Percentiles rank a stretch among this genome's conserved stretches.
These are phyloP conservation scores for Xenosphaeropsis pyriputrescens DNA, from an alignment of 2,329 filamentous ascomycete genomes.

Conservation along the genomic window DNA sequence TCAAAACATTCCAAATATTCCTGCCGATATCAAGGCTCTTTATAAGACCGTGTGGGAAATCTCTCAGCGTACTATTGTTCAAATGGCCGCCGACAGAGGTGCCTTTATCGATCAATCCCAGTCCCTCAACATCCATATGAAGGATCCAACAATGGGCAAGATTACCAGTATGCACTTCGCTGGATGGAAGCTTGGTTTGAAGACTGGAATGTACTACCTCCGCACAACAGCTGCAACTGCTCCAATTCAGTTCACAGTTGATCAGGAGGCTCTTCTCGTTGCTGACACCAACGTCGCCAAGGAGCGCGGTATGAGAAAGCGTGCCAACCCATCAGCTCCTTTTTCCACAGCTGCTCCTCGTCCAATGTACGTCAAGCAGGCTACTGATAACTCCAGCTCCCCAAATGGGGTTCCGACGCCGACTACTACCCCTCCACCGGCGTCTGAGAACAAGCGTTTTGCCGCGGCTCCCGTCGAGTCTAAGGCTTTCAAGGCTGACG, in stretches of 20 bases:
- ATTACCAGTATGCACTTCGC: slow-evolving; percentile 99
- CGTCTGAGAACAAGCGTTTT: slow-evolving; percentile 21
- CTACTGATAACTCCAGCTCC: slow-evolving; percentile 21
- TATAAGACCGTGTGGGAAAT: slow-evolving; percentile 99
- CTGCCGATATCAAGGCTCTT: slow-evolving; percentile 83
- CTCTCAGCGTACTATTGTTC: slow-evolving; percentile 83
- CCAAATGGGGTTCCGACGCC: slow-evolving; percentile 55
- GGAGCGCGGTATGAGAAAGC: slow-evolving; percentile 52
- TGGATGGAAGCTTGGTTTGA: slow-evolving; percentile 96
- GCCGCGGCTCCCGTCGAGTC: slow-evolving; percentile 40
- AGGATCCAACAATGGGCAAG: slow-evolving; percentile 98
- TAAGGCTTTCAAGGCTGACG: slow-evolving; percentile 62
- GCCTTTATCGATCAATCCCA: slow-evolving; percentile 99
- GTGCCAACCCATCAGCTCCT: slow-evolving; percentile 35
- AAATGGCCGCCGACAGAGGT: slow-evolving; percentile 97
- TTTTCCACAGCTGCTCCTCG: slow-evolving; percentile 48
- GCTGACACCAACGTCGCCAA: slow-evolving; percentile 67
- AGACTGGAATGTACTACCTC: slow-evolving; percentile 99
- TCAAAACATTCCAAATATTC: slow-evolving; percentile 94
- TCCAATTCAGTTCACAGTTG: slow-evolving; percentile 97
- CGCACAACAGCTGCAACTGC: slow-evolving; percentile 93
- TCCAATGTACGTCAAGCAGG: slow-evolving; percentile 48
- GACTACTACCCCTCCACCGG: slow-evolving; percentile 48
- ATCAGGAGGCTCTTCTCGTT: slow-evolving; percentile 86
- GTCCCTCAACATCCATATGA: slow-evolving; percentile 98